Base-by-base conservation (phyloP, 768 basidiomycete species). In the Lactifluus subvellereus region DNA sequence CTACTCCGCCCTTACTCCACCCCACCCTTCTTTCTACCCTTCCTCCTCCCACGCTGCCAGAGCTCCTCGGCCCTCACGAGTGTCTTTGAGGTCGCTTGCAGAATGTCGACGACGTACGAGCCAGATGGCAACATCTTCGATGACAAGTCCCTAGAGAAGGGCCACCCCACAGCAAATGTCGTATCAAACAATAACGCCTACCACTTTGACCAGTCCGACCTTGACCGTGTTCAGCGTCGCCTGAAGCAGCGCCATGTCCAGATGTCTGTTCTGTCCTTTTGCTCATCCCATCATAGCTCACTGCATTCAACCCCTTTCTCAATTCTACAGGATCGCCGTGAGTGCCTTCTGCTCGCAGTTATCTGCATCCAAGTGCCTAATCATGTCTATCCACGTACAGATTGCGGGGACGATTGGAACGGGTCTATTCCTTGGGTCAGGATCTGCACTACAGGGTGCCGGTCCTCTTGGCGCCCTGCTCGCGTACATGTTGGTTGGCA, bases 231-330 rank as follows among this genome's bases (percentile, higher is more conserved):
- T 5, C 88, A 90, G 68, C 81, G 88, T 33, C 81, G 82, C 42
- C 79, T 90, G 42, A 84, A 88, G 74, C 87, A 89, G 73, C 83
- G 88, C 35, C 88, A 89, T 82, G 84, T 88, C 14, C 88, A 89
- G 71, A 90, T 90, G 88, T 85, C 69, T 57, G 82, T 74, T 85
- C 69, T 57, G 82, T 74, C 60, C 54, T n/a, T 37, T 51, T 35
- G 14, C 32, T 54, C 37, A 35, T 35, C 6, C 9, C 6, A 6
- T 42, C 42, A 10, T 38, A n/a, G 27, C 22, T 40, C 33, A 38
- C 10, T n/a, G 0, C 8, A 18, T 49, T 62, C 45, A 65, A 37
- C 27, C 6, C 3, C 6, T 20, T 18, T 42, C 30, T 38, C 10
- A 4, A 20, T 55, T 18, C 2, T 1, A 11, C 49, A 83, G 83